Base-by-base conservation (phyloP, 2,329 filamentous ascomycete species). In the Penicillium vulpinum region DNA sequence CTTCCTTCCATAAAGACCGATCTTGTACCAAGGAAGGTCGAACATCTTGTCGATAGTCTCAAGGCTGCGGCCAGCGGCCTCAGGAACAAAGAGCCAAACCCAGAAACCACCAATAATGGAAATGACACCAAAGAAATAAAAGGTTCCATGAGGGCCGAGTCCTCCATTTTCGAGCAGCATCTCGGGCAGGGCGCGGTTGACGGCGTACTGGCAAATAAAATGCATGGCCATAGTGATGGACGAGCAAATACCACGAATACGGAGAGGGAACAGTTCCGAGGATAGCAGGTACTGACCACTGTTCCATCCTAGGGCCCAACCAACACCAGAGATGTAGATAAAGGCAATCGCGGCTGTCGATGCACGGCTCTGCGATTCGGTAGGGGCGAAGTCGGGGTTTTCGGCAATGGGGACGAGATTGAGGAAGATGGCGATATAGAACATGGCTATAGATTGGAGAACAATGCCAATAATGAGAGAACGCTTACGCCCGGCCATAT, bases 131-230 rank as follows among this genome's bases (percentile, higher is more conserved):
- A 90, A 91, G 76, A 86, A 88, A 81, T 87, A 85, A 77, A 91
- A 91, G 0, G 88, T 90, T 0, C 88, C 89, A 43, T 80, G 82
- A 21, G 73, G 74, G 0, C 74, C 77, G 69, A 82, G 75, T 29
- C 68, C 65, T 18, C 63, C 62, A 38, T 60, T n/a, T 13, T 53
- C 45, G 43, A 90, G 77, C 46, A 91, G 81, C 87, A 90, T 89
- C 61, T 84, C 82, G 2, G 88, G 88, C 0, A 90, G 84, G 2
- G 88, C 87, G 46, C 88, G 85, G 3, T 83, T 81, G 76, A 88
- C 90, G 28, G 87, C 88, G 69, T 89, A 91, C 72, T 90, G 87
- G 71, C 89, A 89, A 57, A 83, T 84, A 67, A 90, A 91, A 73
- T 91, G 88, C 54, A 90, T 82, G 1, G 84, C 87, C 88, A 91